Percentiles rank a stretch among this genome's conserved stretches.
Conservation (phyloP, 2,329 filamentous ascomycete genomes). For the Penicillium sp. region DNA sequence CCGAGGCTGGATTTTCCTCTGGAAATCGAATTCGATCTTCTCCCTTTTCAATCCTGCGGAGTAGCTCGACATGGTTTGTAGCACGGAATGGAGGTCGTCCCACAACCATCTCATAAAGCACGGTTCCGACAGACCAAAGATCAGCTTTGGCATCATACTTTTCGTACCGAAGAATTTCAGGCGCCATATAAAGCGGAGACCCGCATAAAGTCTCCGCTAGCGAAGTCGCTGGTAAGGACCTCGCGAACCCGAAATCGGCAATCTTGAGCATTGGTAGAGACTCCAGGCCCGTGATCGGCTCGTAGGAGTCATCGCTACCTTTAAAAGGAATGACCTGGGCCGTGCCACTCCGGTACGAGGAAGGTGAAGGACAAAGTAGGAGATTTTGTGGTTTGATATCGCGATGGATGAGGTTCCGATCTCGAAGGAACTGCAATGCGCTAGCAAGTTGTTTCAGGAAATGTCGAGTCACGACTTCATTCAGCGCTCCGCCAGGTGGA, state of each 20-base stretch:
- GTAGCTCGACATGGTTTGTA: conserved; percentile 88
- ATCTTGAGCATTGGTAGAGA: conserved; percentile 96
- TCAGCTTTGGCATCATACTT: conserved; percentile 97
- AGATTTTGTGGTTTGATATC: conserved; percentile 98
- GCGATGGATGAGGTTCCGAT: conserved; percentile 86
- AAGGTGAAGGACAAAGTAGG: conserved; percentile 77
- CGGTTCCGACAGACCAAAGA: conserved; percentile 95
- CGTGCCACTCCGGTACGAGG: conserved; percentile 64
- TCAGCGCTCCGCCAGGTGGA: conserved; percentile 76
- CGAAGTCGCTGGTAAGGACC: conserved; percentile 84
- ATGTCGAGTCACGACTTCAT: conserved; percentile 95
- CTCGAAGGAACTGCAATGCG: conserved; percentile 83
- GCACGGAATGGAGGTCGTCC: conserved; percentile 89
- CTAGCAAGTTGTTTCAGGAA: conserved; percentile 94
- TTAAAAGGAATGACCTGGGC: conserved; percentile 70
- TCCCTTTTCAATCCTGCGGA: conserved; percentile 86
- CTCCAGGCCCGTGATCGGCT: conserved; percentile 75
- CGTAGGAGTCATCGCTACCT: conserved; percentile 76
- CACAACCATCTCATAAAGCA: conserved; percentile 91
- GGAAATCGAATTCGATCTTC: conserved; percentile 85
- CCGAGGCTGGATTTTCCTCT: conserved; percentile 67
- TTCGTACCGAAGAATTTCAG: conserved; percentile 94
- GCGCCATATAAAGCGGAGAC: conserved; percentile 97
- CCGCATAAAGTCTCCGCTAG: conserved; percentile 95
- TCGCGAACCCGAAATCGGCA: conserved; percentile 97